These are phyloP conservation scores for Sclerotinia minor DNA, from an alignment of 2,329 filamentous ascomycete species.

Conservation along the genomic window DNA sequence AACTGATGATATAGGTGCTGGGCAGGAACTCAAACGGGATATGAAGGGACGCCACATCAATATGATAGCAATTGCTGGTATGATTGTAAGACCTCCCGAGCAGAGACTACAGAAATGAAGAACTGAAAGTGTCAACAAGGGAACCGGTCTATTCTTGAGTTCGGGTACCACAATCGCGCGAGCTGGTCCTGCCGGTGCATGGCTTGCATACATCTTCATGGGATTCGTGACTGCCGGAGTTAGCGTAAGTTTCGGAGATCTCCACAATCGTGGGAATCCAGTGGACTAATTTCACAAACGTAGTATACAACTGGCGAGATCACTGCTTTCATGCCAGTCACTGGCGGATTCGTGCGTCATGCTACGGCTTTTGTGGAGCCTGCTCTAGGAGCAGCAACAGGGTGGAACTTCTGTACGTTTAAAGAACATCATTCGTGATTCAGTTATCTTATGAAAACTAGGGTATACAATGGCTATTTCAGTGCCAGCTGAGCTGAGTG, in stretches of 20 bases:
- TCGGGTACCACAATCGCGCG: constrained; percentile 49
- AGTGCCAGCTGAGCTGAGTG: constrained; percentile 56
- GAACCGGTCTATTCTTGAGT: constrained; percentile 56
- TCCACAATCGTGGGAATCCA: background rate
- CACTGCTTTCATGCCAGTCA: constrained; percentile 50
- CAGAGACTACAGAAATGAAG: background rate
- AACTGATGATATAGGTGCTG: constrained; percentile 17
- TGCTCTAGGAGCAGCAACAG: constrained; percentile 42
- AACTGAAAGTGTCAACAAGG: constrained; percentile 32
- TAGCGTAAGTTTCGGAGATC: constrained; percentile 41
- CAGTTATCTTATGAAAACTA: background rate
- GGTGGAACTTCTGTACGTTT: constrained; percentile 37
- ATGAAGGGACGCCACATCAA: constrained; percentile 49
- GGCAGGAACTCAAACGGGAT: constrained; percentile 47
- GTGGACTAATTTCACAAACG: background rate
- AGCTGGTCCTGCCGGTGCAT: constrained; percentile 50
- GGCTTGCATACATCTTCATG: constrained; percentile 47
- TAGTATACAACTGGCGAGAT: constrained; percentile 19
- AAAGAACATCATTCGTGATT: constrained; percentile 30
- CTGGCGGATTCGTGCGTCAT: constrained; percentile 44
- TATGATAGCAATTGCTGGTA: constrained; percentile 48
- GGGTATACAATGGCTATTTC: constrained; percentile 58
- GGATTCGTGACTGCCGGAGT: constrained; percentile 52
- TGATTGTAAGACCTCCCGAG: constrained; percentile 57
- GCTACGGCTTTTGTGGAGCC: constrained; percentile 45